Conservation (phyloP, 139 green algal genomes). For the Chlamydomonas schloesseri region DNA sequence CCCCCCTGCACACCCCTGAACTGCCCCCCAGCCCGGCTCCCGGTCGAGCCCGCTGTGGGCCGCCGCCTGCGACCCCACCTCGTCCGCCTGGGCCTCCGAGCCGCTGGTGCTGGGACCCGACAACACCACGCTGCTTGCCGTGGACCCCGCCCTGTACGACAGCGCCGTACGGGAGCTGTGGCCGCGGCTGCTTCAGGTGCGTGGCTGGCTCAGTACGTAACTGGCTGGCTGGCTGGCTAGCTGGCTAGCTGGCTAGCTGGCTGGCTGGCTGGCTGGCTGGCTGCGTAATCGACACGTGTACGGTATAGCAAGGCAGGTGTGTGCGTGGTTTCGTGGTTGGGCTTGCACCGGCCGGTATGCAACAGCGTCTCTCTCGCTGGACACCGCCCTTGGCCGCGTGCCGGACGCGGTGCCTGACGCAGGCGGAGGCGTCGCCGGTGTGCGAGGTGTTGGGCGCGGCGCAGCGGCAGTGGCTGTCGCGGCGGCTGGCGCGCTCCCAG, state of each 20-base stretch:
- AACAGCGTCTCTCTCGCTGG: no score
- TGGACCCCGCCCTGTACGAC: not conserved
- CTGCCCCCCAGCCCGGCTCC: conserved; percentile 6
- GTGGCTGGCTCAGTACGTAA: no score
- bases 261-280: no score
- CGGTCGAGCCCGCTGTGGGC: conserved; percentile 31
- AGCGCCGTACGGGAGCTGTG: not conserved
- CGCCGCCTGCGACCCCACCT: conserved; percentile 61
- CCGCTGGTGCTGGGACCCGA: conserved; percentile 44
- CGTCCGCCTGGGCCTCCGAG: conserved; percentile 39
- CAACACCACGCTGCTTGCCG: conserved; percentile 39
- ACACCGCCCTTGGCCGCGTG: no score
- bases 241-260: no score
- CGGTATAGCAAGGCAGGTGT: no score
- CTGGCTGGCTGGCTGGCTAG: no score
- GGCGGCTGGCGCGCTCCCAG: conserved; percentile 36
- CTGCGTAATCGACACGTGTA: no score
- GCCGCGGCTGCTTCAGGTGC: conserved; percentile 29
- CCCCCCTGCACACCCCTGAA: not conserved
- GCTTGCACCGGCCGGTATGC: no score
- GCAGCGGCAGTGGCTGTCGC: conserved; percentile 65
- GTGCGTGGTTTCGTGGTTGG: no score
- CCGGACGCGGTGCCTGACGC: no score
- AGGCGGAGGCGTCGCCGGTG: conserved; percentile 38
- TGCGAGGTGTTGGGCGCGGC: conserved; percentile 64